These are phyloP conservation scores for Claviceps monticola DNA, from an alignment of 2,329 filamentous ascomycete genomes.

Conservation along the genomic window DNA sequence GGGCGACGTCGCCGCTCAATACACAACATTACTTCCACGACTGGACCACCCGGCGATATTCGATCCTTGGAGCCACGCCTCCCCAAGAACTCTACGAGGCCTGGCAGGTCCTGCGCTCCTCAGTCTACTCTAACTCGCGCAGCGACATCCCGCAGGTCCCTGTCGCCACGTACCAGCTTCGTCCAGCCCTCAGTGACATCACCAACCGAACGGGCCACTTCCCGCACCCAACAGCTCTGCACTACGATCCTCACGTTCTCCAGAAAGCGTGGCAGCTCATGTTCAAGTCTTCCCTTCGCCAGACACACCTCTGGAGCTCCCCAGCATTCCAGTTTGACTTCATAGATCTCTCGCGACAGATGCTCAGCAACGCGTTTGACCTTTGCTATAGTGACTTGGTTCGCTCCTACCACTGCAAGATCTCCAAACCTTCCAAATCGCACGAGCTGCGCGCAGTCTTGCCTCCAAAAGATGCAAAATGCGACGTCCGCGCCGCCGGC, in stretches of 20 bases:
- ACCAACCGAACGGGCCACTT: constrained; percentile 23
- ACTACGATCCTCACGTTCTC: constrained; percentile 25
- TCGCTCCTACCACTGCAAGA: constrained; percentile 11
- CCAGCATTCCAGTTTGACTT: constrained; percentile 31
- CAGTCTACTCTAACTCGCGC: constrained; percentile 35
- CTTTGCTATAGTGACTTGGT: constrained; percentile 23
- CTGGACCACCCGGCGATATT: constrained; percentile 31
- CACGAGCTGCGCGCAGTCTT: constrained; percentile 10
- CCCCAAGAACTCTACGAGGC: constrained; percentile 22
- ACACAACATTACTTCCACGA: constrained; percentile 29
- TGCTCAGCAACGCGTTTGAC: constrained; percentile 32
- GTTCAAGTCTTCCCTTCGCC: constrained; percentile 19
- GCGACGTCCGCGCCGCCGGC: constrained; percentile 9
- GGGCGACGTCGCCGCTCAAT: constrained; percentile 28
- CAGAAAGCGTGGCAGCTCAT: constrained; percentile 25
- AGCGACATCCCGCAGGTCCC: constrained; percentile 25
- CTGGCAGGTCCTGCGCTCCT: constrained; percentile 30
- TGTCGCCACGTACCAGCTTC: constrained; percentile 31
- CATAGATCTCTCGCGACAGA: constrained; percentile 34
- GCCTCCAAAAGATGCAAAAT: background rate
- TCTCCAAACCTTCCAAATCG: constrained; percentile 7
- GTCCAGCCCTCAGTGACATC: constrained; percentile 27
- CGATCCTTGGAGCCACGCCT: constrained; percentile 4
- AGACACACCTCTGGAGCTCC: constrained; percentile 24
- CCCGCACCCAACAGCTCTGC: constrained; percentile 24